phyloP scores from a whole-genome alignment of 108 stramenopile species.

The Cyclotella choctawhatcheeana region DNA sequence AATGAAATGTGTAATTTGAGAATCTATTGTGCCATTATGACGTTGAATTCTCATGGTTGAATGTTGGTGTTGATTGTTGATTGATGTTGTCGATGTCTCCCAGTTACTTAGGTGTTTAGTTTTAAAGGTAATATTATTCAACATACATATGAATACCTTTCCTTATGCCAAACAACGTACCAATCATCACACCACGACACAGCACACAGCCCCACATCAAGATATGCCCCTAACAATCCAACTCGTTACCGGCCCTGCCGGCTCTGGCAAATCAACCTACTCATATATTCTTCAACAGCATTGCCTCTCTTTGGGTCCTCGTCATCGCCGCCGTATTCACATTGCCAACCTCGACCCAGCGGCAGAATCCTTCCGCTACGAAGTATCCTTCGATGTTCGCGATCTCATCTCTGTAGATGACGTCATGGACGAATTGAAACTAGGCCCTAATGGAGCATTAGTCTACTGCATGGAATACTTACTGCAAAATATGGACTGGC shows the following conservation, averaged over 20 bases:
- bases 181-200: too few species aligned
- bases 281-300: slow-evolving; percentile 85
- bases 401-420: slow-evolving; percentile 97
- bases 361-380: slow-evolving; percentile 93
- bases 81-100: too few species aligned
- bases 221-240: slow-evolving; percentile 36
- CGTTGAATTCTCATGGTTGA: too few species aligned
- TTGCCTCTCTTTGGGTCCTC: slow-evolving; percentile 62
- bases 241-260: slow-evolving; percentile 79
- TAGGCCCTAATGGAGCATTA: slow-evolving; percentile 98
- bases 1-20: too few species aligned
- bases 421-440: slow-evolving; percentile 96
- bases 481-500: slow-evolving; percentile 95
- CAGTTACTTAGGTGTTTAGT: too few species aligned
- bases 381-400: slow-evolving; percentile 86
- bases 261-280: slow-evolving; percentile 89
- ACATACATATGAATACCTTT: too few species aligned
- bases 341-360: slow-evolving; percentile 98
- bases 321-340: slow-evolving; percentile 68
- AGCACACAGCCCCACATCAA: too few species aligned
- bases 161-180: too few species aligned
- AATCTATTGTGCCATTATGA: too few species aligned
- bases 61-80: too few species aligned
- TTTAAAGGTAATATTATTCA: too few species aligned
- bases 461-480: slow-evolving; percentile 99